Evolutionary conservation across 306 rosid species (phyloP), one percentile per base, ranked within the genome.

Genomic region (Delonix regia): DNA sequence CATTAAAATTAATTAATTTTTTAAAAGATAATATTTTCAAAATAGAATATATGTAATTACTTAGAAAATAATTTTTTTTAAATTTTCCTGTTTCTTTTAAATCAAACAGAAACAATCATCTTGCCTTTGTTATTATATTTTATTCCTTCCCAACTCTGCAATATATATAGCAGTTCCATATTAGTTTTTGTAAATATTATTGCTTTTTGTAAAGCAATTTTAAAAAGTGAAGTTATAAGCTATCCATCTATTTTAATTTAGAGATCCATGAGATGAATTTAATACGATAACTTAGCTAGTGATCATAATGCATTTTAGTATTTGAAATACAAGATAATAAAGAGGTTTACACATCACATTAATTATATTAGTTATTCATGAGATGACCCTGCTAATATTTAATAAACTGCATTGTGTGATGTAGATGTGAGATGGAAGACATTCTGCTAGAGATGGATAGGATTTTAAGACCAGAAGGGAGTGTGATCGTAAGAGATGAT

Each of bases 381-480:
- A 66, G 42, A 18, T 36, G 41, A 30, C 10, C 42, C 0, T 71
- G 25, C 30, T 36, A 52, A 53, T 24, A 49, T 14, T 16, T n/a
- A 81, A 28, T n/a, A 39, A 51, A 2, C 0, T 55, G 53, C 2
- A 30, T 74, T 9, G n/a, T 53, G 38, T 81, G 57, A 9, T 82
- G 71, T 85, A 92, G 97, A 77, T 94, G 98, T 86, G 91, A 85
- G 55, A 78, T 88, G 83, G 93, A 88, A 83, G 87, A 80, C 70
- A 89, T 92, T 34, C 68, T 92, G 76, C 75, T 92, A 38, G 99
- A 94, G 76, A 89, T 94, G 92, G 99, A 89, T 80, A 88, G 95
- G 84, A 81, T 89, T 79, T 74, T 89, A 6, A 85, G 99, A 78
- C 98, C 95, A 9, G 97, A 92, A 84, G 97, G 97, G 57, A 79